Evolutionary conservation across 2,329 filamentous ascomycete species (phyloP).

Genomic region (Nemania serpens): DNA sequence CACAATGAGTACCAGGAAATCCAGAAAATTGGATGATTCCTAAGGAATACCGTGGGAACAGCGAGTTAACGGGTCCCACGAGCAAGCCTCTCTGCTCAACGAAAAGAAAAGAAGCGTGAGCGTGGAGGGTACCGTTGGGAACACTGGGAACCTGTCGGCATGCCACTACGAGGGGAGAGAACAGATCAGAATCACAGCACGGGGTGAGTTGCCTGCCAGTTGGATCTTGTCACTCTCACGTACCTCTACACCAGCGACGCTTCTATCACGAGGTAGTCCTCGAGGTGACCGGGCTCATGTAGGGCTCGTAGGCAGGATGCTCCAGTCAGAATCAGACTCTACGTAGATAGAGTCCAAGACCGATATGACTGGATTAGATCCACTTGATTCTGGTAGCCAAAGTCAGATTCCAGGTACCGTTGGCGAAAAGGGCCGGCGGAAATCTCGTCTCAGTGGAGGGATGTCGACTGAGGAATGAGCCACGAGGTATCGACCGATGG

Average conservation of each 20-base stretch:
- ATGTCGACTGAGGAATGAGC: conserved; percentile 40
- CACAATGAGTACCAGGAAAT: conserved; percentile 54
- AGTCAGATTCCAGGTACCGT: conserved; percentile 43
- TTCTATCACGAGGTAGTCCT: conserved; percentile 38
- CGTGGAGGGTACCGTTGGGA: conserved; percentile 45
- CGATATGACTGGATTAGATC: conserved; percentile 40
- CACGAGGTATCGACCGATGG: conserved; percentile 25
- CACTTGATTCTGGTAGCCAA: conserved; percentile 42
- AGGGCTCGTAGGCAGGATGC: conserved; percentile 40
- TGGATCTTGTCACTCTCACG: conserved; percentile 25
- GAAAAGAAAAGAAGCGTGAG: conserved; percentile 50
- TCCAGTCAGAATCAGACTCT: conserved; percentile 44
- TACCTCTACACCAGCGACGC: conserved; percentile 44
- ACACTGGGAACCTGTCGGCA: conserved; percentile 47
- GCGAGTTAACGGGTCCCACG: conserved; percentile 70
- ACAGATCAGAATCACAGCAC: conserved; percentile 34
- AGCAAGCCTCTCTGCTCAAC: conserved; percentile 47
- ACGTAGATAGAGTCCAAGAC: conserved; percentile 39
- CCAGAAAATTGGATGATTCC: conserved; percentile 49
- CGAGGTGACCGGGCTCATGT: conserved; percentile 41
- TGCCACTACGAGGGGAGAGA: conserved; percentile 47
- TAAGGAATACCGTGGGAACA: conserved; percentile 57
- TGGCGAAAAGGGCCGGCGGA: conserved; percentile 38
- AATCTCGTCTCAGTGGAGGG: conserved; percentile 32
- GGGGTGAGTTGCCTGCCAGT: not conserved